Evolutionary conservation across 257 asterid species (phyloP), one percentile per base, ranked within the genome.

Genomic region (Paulownia fortunei): DNA sequence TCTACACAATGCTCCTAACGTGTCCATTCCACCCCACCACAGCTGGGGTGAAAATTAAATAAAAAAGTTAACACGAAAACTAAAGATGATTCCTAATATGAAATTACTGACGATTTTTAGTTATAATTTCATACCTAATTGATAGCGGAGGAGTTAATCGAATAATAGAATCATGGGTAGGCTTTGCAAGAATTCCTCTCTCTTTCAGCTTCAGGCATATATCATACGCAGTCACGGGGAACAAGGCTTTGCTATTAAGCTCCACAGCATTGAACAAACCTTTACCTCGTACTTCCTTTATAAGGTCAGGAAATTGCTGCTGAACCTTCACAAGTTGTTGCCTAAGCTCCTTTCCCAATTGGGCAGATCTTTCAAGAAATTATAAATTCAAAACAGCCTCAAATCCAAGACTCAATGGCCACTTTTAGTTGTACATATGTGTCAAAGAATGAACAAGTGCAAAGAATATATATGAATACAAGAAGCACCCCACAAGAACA

Each of bases 221-320:
- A 67, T 92, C 98, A 76, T 93, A 95, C 9, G 99, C 99, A 23
- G 85, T 91, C 56, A 86, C 86, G 0, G 97, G 99, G 56, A 76
- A 81, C 81, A 92, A 78, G 75, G 88, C 88, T 83, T 85, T 88
- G 84, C 88, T 85, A 72, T 95, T 82, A 32, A 95, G 97, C 87
- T 88, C 99, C 79, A 95, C 97, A 0, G 98, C 99, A 2, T 84
- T 88, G 88, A 93, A 93, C 87, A 95, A 82, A 51, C 99, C 98
- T 87, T 79, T 90, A 73, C 99, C 99, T 51, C 97, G 87, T 37
- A 93, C 92, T 83, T 95, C 97, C 80, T 91, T 91, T 81, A 95
- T 86, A 74, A 88, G 82, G 30, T 87, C 61, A 1, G 97, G 97
- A 77, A 89, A 95, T 68, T 77, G 82, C 83, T 69, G 84, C 81